Evolutionary conservation across 768 basidiomycete genomes (phyloP).

Genomic region (Coprinopsis marcescibilis): DNA sequence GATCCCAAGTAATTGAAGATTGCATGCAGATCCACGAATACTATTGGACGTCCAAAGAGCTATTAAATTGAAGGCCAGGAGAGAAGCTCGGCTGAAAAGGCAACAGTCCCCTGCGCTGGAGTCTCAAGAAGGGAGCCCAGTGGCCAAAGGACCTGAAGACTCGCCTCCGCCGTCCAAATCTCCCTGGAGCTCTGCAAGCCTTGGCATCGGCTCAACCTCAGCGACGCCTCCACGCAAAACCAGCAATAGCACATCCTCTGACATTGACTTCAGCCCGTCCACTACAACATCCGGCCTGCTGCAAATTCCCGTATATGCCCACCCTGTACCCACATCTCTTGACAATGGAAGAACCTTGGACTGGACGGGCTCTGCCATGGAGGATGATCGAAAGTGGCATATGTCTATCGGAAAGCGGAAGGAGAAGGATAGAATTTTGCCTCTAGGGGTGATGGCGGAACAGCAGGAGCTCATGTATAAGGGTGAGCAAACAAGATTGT

Average conservation of each 20-base stretch:
- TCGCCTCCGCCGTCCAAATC: constrained; percentile 20
- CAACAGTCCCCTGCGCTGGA: constrained; percentile 15
- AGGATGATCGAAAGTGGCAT: constrained; percentile 65
- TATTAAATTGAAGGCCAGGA: constrained; percentile 63
- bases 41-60: constrained; percentile 77
- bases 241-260: constrained; percentile 30
- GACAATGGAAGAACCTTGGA: constrained; percentile 69
- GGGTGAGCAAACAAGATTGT: constrained; percentile 37
- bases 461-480: constrained; percentile 55
- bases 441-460: constrained; percentile 42
- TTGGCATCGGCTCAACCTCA: constrained; percentile 22
- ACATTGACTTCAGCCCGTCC: constrained; percentile 70
- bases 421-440: constrained; percentile 42
- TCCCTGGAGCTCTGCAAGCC: constrained; percentile 19
- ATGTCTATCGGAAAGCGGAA: constrained; percentile 52
- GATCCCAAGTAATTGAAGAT: constrained; percentile 3
- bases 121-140: constrained; percentile 10
- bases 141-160: constrained; percentile 1
- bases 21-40: constrained; percentile 64
- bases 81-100: constrained; percentile 55
- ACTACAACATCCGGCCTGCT: constrained; percentile 30
- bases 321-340: constrained; percentile 65
- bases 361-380: constrained; percentile 55
- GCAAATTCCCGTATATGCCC: constrained; percentile 28
- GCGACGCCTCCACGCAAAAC: constrained; percentile 21